Evolutionary conservation across 352 stramenopile species (phyloP).

Genomic region (Globisporangium emineosum): DNA sequence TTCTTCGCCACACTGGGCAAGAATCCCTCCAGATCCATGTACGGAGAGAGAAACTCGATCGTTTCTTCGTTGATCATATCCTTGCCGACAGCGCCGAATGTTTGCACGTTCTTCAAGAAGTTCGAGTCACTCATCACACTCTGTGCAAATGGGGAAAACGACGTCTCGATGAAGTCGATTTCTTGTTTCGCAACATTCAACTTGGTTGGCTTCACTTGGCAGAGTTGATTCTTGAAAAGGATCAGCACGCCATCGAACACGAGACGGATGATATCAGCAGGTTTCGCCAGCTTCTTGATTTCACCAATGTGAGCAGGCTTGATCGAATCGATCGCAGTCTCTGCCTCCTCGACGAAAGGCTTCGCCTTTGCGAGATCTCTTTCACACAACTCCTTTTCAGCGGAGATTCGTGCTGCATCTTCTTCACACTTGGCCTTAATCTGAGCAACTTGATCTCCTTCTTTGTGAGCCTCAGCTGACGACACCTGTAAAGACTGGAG

Average conservation of each 20-base stretch:
- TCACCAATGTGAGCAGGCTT: conserved; percentile 97
- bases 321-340: conserved; percentile 97
- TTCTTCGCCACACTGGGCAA: conserved; percentile 95
- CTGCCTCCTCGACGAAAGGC: conserved; percentile 96
- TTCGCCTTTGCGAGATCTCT: conserved; percentile 97
- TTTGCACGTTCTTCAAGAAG: conserved; percentile 96
- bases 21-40: conserved; percentile 97
- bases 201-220: conserved; percentile 90
- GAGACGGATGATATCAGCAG: conserved; percentile 97
- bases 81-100: conserved; percentile 94
- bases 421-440: conserved; percentile 98
- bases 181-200: conserved; percentile 97
- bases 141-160: conserved; percentile 94
- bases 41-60: conserved; percentile 96
- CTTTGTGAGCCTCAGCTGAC: conserved; percentile 95
- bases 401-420: conserved; percentile 93
- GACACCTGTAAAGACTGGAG: conserved; percentile 95
- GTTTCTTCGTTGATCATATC: conserved; percentile 99
- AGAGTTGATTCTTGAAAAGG: conserved; percentile 93
- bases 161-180: conserved; percentile 96
- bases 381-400: conserved; percentile 95
- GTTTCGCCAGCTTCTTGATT: conserved; percentile 98
- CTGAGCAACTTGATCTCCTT: conserved; percentile 94
- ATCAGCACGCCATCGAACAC: conserved; percentile 98
- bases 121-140: conserved; percentile 96